These are phyloP conservation scores for Monosporascus sp. DNA, from an alignment of 2,329 filamentous ascomycete species.

Conservation along the genomic window DNA sequence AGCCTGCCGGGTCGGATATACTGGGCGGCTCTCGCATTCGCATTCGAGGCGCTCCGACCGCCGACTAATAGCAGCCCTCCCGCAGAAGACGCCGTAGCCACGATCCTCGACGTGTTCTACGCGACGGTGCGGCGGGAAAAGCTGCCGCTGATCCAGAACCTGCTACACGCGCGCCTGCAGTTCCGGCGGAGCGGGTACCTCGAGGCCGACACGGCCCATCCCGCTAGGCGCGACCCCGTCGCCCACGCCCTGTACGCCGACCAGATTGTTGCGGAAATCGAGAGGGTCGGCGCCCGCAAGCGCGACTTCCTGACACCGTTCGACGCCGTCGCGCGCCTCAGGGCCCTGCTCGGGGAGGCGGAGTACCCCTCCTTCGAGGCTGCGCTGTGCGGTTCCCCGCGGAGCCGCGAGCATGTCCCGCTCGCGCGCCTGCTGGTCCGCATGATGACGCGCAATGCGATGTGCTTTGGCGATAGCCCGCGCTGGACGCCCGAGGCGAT, in stretches of 20 bases:
- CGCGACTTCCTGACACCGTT: constrained; percentile 8
- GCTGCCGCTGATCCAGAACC: constrained; percentile 6
- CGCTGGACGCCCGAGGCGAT: constrained; percentile 5
- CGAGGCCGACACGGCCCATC: neutral
- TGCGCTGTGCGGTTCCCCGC: constrained; percentile 6
- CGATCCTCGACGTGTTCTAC: constrained; percentile 1
- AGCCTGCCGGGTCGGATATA: constrained; percentile 12
- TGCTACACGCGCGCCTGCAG: constrained; percentile 10
- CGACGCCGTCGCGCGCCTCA: constrained; percentile 5
- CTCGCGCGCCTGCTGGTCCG: constrained; percentile 9
- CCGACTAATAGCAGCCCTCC: constrained; percentile 4
- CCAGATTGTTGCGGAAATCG: neutral
- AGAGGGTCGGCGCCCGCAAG: constrained; percentile 3
- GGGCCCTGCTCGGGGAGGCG: constrained; percentile 6
- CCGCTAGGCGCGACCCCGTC: neutral
- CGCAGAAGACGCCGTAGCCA: constrained; percentile 7
- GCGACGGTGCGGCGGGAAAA: constrained; percentile 5
- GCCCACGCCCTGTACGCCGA: constrained; percentile 1
- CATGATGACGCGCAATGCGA: constrained; percentile 6
- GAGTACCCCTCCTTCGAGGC: constrained; percentile 10
- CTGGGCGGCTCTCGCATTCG: constrained; percentile 11
- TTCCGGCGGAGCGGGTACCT: constrained; percentile 10
- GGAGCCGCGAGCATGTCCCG: constrained; percentile 4
- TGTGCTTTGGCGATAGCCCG: constrained; percentile 12
- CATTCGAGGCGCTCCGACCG: constrained; percentile 9